Conservation (phyloP, 1,284 basidiomycete species). For the Lignosus rhinocerotis region DNA sequence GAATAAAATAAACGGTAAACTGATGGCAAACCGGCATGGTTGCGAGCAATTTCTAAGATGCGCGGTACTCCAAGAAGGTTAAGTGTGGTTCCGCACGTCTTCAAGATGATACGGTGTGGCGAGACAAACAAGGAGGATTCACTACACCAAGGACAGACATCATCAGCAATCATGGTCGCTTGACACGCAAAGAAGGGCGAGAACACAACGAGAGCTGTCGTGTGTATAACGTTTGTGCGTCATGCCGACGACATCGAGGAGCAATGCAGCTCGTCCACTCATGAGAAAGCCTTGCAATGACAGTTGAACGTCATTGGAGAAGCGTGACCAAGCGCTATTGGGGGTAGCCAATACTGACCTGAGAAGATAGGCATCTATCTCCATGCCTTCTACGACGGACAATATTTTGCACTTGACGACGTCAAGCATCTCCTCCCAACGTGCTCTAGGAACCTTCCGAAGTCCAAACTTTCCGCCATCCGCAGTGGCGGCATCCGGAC, state of each 20-base stretch:
- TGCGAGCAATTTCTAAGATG: conserved; percentile 87
- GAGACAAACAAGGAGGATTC: conserved; percentile 98
- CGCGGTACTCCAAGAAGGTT: conserved; percentile 93
- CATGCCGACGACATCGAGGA: neutral
- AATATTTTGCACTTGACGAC: conserved; percentile 98
- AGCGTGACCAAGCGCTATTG: neutral
- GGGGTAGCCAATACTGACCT: conserved; percentile 59
- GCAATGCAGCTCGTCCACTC: neutral
- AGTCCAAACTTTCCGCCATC: conserved; percentile 62
- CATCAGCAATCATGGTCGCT: neutral
- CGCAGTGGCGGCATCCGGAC: neutral
- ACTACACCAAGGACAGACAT: conserved; percentile 44
- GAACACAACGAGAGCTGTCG: neutral
- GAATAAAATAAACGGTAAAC: conserved; percentile 96
- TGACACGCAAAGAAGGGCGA: neutral
- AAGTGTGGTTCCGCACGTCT: conserved; percentile 98
- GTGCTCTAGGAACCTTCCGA: conserved; percentile 69
- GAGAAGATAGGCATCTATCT: conserved; percentile 94
- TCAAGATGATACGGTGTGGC: conserved; percentile 95
- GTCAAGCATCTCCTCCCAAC: conserved; percentile 98
- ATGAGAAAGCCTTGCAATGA: neutral
- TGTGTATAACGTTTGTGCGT: neutral
- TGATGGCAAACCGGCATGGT: conserved; percentile 71
- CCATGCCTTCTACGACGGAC: conserved; percentile 83
- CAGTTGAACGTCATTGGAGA: neutral